Evolutionary conservation across 2,329 filamentous ascomycete genomes (phyloP).

Genomic region (Aspergillus spinulosporus): DNA sequence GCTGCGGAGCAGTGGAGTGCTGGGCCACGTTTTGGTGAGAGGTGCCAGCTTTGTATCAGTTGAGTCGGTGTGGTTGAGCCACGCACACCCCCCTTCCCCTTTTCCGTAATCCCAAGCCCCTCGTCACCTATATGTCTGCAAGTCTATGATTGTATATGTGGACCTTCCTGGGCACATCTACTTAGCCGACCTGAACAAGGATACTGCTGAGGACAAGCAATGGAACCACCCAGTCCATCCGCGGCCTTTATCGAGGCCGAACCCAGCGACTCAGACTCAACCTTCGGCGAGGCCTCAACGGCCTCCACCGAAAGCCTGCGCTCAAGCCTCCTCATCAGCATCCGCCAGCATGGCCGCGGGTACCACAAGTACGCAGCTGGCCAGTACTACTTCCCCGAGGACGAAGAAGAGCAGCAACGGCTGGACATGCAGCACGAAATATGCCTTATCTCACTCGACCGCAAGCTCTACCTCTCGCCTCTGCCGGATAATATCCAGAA

Average conservation of each 20-base stretch:
- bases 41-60: no score
- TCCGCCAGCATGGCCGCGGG: constrained; percentile 43
- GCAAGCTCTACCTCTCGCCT: constrained; percentile 27
- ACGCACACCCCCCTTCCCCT: no score
- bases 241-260: neutral
- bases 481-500: constrained; percentile 18
- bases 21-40: no score
- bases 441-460: constrained; percentile 23
- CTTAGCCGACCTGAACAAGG: no score
- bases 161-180: no score
- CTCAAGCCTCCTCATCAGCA: constrained; percentile 35
- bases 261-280: no score
- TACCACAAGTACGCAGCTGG: constrained; percentile 34
- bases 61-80: no score
- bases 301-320: constrained; percentile 24
- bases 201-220: no score
- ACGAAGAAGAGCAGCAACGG: constrained; percentile 35
- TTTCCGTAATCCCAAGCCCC: no score
- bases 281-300: neutral
- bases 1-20: neutral
- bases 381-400: constrained; percentile 33
- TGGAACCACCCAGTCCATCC: no score
- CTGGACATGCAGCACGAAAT: constrained; percentile 27
- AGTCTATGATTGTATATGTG: no score
- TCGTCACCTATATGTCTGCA: no score